Base-by-base conservation (phyloP, 2,329 filamentous ascomycete genomes). In the Proliferodiscus dingleyae region DNA sequence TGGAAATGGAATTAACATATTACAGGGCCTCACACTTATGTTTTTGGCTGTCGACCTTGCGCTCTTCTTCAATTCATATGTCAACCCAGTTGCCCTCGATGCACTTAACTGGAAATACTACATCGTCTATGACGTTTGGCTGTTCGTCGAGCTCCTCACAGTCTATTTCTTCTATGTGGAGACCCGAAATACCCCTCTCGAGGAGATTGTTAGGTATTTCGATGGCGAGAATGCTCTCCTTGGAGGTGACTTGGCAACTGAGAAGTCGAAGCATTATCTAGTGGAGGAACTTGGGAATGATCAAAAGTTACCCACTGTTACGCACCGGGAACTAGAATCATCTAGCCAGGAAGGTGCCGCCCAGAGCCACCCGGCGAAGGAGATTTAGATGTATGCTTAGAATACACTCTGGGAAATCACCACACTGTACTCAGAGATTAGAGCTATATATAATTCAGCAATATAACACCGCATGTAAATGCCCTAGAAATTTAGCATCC, bases 171-270 rank as follows among this genome's bases (percentile, higher is more conserved):
- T 59, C 59, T 70, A 66, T 55, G 61, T 68, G 46, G 69, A 71
- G 54, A 71, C 68, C 22, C 56, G 63, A 13, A 68, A 68, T 55
- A 68, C 67, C 5, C 63, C 69, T 32, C 62, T 71, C 21, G 69
- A 71, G 54, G 68, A 71, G 47, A 71, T 71, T 45, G 68, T 68
- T 39, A 69, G 66, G 54, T 62, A 66, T 53, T 71, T 71, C 43
- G 69, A 71, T 53, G 67, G 68, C 16, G 67, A 72, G 5, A 59
- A 61, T 38, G 70, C 69, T n/a, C 23, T 59, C 15, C 41, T 59
- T 15, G 57, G 57, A 43, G 57, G 57, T 33, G 48, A 47, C 33
- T 9, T 52, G 6, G 57, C 55, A 1, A 58, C 55, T 3, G 55
- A 57, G 18, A 58, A 57, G 45, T 47, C 47, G 11, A 51, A 41